A percentile compares a stretch with the other conserved stretches of the same genome.
These are phyloP conservation scores for Penicillium taxi DNA, from an alignment of 495 filamentous ascomycete species.

Conservation along the genomic window DNA sequence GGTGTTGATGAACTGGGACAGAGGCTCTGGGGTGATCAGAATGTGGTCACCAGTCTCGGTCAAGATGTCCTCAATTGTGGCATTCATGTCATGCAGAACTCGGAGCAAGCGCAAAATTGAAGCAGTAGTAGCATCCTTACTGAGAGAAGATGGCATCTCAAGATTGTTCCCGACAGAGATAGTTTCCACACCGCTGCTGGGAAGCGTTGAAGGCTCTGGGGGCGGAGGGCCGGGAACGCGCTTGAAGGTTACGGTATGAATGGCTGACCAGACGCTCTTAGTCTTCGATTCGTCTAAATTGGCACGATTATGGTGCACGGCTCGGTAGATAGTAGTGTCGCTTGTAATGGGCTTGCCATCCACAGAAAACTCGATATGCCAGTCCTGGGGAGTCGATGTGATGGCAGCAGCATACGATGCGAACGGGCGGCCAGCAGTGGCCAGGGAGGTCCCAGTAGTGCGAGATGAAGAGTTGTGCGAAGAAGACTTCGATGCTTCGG, in stretches of 20 bases:
- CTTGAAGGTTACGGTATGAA: conserved; percentile 88
- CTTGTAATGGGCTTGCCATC: conserved; percentile 74
- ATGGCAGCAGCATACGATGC: conserved; percentile 79
- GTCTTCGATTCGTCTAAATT: conserved; percentile 57
- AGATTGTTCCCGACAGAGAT: conserved; percentile 37
- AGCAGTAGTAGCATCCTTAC: conserved; percentile 72
- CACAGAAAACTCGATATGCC: conserved; percentile 96
- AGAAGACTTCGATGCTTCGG: conserved; percentile 42
- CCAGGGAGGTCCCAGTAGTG: conserved; percentile 30
- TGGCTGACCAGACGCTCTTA: conserved; percentile 78
- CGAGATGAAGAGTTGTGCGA: conserved; percentile 24
- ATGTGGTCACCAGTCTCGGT: conserved; percentile 70
- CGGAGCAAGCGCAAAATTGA: conserved; percentile 84
- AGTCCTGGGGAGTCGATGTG: conserved; percentile 68
- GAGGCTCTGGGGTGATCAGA: conserved; percentile 69
- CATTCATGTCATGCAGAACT: conserved; percentile 87
- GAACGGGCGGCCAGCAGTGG: conserved; percentile 41
- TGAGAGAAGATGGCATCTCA: conserved; percentile 72
- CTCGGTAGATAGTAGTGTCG: conserved; percentile 94
- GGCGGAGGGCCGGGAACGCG: conserved; percentile 83
- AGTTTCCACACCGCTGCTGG: conserved; percentile 42
- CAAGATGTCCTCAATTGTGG: conserved; percentile 92
- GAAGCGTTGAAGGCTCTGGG: conserved; percentile 61
- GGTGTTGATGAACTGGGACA: conserved; percentile 96
- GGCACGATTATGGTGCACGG: conserved; percentile 68